These are phyloP conservation scores for Fraxinus velutina DNA, from an alignment of 305 asterid species.

Conservation along the genomic window DNA sequence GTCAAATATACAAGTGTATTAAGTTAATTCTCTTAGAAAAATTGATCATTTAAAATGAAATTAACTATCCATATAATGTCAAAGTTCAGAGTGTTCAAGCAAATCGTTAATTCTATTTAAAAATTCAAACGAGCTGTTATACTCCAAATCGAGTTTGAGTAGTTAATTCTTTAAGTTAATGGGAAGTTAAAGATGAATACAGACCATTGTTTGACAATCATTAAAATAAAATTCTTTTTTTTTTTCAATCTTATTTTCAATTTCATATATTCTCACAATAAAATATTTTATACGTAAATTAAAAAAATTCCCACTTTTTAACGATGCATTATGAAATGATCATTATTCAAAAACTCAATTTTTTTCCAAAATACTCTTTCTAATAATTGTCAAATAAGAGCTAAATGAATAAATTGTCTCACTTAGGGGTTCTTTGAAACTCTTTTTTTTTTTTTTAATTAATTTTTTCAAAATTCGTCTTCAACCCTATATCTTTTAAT, in stretches of 20 bases:
- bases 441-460: no score
- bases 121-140: neutral
- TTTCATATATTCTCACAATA: no score
- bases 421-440: neutral
- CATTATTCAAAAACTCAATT: no score
- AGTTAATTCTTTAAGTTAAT: neutral
- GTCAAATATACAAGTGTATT: neutral
- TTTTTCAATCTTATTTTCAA: no score
- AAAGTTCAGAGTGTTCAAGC: neutral
- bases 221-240: neutral
- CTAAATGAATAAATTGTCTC: neutral
- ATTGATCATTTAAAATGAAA: no score
- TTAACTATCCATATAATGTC: neutral
- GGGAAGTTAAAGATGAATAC: neutral
- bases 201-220: neutral
- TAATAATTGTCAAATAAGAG: no score
- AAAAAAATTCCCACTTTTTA: no score
- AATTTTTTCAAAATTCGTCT: no score
- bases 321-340: no score
- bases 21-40: neutral
- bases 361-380: no score
- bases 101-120: neutral
- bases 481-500: no score
- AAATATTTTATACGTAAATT: no score
- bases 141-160: neutral